Percentiles rank a stretch among this genome's conserved stretches.
These are phyloP conservation scores for Aspergillus cejpii DNA, from an alignment of 2,329 filamentous ascomycete species.

Conservation along the genomic window DNA sequence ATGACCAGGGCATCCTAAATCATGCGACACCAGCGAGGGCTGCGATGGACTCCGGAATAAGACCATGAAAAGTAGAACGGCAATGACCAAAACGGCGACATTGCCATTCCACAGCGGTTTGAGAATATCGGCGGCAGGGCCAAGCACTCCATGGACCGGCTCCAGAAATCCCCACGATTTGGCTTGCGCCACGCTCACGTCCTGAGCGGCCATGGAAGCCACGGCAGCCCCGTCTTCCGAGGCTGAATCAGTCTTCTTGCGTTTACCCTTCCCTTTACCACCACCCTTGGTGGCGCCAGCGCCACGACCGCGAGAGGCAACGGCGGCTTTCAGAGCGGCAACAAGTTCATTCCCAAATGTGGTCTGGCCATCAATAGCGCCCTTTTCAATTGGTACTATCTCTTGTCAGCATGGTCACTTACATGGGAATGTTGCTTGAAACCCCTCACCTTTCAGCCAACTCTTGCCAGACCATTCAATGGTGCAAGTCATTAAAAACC, in stretches of 20 bases:
- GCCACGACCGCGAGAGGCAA: conserved; percentile 58
- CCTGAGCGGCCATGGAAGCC: conserved; percentile 41
- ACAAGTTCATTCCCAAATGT: conserved; percentile 77
- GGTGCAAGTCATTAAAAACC: conserved; percentile 77
- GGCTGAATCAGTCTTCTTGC: conserved; percentile 50
- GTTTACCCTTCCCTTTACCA: conserved; percentile 52
- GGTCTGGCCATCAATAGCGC: conserved; percentile 80
- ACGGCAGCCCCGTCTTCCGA: conserved; percentile 37
- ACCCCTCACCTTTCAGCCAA: conserved; percentile 80
- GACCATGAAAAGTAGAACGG: conserved; percentile 64
- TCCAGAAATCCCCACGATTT: conserved; percentile 76
- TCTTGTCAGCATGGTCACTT: conserved; percentile 24
- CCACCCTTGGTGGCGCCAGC: conserved; percentile 43
- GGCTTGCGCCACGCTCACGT: conserved; percentile 34
- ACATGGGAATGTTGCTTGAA: not conserved
- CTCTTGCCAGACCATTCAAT: conserved; percentile 98
- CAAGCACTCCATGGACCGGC: conserved; percentile 62
- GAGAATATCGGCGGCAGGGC: conserved; percentile 63
- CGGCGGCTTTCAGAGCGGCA: conserved; percentile 63
- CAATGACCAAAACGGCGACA: conserved; percentile 66
- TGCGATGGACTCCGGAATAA: conserved; percentile 55
- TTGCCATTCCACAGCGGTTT: conserved; percentile 68
- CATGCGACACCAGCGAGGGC: conserved; percentile 31
- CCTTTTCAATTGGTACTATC: conserved; percentile 88
- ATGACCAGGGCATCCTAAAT: conserved; percentile 36